Conservation (phyloP, 164 flowering plant species). For the Platanus orientalis region DNA sequence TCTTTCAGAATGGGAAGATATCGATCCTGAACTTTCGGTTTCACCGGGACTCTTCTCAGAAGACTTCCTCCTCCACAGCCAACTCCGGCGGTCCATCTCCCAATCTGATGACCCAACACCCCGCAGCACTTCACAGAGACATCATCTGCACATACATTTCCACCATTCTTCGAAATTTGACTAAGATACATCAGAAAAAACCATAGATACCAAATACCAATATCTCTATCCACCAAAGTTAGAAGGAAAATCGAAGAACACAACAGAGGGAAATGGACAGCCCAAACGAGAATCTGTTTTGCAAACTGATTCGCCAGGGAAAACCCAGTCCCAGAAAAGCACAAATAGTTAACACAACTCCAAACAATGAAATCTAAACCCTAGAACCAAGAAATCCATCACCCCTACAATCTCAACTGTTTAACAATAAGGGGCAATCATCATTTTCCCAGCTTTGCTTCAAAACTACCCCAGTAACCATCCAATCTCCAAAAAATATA, state of each 20-base stretch:
- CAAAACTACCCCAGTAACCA: conserved; percentile 37
- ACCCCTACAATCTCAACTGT: conserved; percentile 4
- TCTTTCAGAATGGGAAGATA: conserved; percentile 55
- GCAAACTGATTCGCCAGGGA: not conserved
- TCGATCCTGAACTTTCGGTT: conserved; percentile 53
- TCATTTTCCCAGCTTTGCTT: conserved; percentile 42
- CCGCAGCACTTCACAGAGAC: conserved; percentile 12
- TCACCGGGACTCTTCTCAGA: conserved; percentile 56
- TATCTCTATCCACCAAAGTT: not conserved
- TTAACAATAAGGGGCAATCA: conserved; percentile 17
- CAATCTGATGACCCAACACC: not conserved
- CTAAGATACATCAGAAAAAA: conserved; percentile 1
- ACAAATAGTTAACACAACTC: not conserved
- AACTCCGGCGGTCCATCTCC: conserved; percentile 47
- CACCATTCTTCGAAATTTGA: not conserved
- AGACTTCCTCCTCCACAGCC: conserved; percentile 52
- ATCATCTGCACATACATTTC: conserved; percentile 26
- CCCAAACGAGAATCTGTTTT: not conserved
- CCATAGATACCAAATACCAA: not conserved
- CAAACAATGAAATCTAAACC: conserved; percentile 4
- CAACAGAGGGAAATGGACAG: not conserved
- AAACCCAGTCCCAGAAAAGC: not conserved
- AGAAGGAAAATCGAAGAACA: conserved; percentile 3
- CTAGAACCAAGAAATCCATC: not conserved
- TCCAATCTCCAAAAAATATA: conserved; percentile 23